Percentiles rank a stretch among this genome's conserved stretches.
phyloP scores from a whole-genome alignment of 2,329 filamentous ascomycete genomes.

The Scortechinia acanthostroma region DNA sequence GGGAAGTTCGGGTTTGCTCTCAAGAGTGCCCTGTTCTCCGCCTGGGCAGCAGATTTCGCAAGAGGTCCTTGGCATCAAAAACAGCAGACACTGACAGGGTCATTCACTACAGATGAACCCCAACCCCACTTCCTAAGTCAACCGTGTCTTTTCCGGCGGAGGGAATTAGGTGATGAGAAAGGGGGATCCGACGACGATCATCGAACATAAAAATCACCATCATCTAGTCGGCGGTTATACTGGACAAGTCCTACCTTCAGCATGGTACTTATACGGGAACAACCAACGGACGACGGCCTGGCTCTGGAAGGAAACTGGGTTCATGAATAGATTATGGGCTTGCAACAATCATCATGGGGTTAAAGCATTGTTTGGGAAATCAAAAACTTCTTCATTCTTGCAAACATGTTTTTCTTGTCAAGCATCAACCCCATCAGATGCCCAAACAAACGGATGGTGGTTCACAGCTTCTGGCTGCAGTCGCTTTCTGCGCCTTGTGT shows the following conservation, averaged over 20 bases:
- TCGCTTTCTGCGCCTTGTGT: no score
- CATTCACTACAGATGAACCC: neutral
- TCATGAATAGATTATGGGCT: slow-evolving; percentile 2
- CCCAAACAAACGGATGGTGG: no score
- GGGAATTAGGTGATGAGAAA: neutral
- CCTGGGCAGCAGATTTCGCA: no score
- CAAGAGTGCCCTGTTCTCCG: no score
- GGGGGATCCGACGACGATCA: neutral
- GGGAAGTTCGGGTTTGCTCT: no score
- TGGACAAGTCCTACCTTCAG: no score
- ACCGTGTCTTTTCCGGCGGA: neutral
- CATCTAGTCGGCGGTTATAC: neutral
- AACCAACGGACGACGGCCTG: neutral
- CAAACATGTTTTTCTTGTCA: no score
- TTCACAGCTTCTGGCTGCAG: no score
- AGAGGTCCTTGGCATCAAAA: no score
- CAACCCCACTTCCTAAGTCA: neutral
- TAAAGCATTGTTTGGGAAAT: slow-evolving; percentile 2
- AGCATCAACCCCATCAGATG: no score
- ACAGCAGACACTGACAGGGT: no score
- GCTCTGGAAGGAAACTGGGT: slow-evolving; percentile 1
- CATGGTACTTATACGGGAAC: neutral
- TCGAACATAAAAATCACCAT: neutral
- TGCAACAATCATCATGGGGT: slow-evolving; percentile 2
- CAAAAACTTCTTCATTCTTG: slow-evolving; percentile 12